A percentile compares a stretch with the other conserved stretches of the same genome.
Evolutionary conservation across 192 early-diverging fungal species (phyloP).

Genomic region (Coemansia sp.): DNA sequence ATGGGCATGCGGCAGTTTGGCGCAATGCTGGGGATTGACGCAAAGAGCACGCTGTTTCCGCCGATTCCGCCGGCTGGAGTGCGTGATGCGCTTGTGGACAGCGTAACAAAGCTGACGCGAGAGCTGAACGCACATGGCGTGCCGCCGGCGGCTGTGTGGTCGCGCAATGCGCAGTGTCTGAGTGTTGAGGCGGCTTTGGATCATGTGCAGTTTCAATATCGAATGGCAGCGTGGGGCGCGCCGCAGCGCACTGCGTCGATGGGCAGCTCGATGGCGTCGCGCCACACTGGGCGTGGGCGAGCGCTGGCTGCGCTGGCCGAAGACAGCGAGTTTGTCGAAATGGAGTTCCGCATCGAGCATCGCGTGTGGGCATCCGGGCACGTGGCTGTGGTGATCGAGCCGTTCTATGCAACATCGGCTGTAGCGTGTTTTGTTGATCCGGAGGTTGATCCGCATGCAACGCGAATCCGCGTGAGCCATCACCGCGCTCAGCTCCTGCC

Average conservation of each 20-base stretch:
- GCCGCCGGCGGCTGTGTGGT: conserved; percentile 33
- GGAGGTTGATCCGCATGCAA: conserved; percentile 45
- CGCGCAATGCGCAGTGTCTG: conserved; percentile 31
- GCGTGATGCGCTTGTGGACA: conserved; percentile 11
- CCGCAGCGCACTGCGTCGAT: conserved; percentile 1
- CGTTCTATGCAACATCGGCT: conserved; percentile 18
- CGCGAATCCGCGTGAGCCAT: conserved; percentile 41
- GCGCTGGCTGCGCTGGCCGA: neutral
- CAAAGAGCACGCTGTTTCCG: conserved; percentile 9
- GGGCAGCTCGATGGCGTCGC: conserved; percentile 12
- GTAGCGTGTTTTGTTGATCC: conserved; percentile 51
- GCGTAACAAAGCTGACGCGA: conserved; percentile 7
- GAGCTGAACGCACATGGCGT: conserved; percentile 30
- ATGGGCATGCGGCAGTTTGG: conserved; percentile 3
- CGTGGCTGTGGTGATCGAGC: conserved; percentile 19
- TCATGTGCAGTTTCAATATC: conserved; percentile 18
- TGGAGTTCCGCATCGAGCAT: conserved; percentile 47
- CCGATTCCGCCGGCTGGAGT: conserved; percentile 16
- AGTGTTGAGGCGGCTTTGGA: neutral
- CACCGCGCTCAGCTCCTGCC: conserved; percentile 30
- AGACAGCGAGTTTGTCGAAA: conserved; percentile 18
- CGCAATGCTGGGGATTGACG: conserved; percentile 11
- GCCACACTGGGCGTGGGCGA: neutral
- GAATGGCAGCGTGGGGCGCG: conserved; percentile 20
- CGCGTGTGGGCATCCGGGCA: conserved; percentile 35